Evolutionary conservation across 1,139 yeast genomes (phyloP).

Genomic region (Magnusiomyces tetraspermus): DNA sequence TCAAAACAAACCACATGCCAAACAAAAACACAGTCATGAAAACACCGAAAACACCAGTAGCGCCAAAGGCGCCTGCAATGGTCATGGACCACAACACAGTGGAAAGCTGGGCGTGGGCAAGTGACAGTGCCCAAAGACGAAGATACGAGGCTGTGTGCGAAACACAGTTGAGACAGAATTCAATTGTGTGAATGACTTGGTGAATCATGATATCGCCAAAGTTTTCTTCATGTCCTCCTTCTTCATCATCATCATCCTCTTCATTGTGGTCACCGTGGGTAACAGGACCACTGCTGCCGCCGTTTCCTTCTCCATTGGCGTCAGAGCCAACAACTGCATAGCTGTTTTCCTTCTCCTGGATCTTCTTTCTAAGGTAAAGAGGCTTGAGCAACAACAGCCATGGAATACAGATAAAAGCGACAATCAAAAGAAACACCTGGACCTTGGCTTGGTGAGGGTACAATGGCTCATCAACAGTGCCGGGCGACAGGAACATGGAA

Average conservation of each 20-base stretch:
- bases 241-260: constrained; percentile 11
- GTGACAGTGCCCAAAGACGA: constrained; percentile 92
- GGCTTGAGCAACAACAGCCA: constrained; percentile 89
- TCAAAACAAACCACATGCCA: constrained; percentile 89
- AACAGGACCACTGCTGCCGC: constrained; percentile 23
- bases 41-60: constrained; percentile 61
- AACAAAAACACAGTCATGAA: constrained; percentile 66
- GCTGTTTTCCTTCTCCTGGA: constrained; percentile 24
- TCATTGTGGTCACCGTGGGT: constrained; percentile 21
- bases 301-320: constrained; percentile 21
- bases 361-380: constrained; percentile 48
- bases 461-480: constrained; percentile 69
- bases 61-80: constrained; percentile 69
- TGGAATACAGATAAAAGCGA: constrained; percentile 88
- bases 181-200: constrained; percentile 97
- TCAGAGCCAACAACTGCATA: constrained; percentile 25
- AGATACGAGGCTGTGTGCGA: constrained; percentile 97
- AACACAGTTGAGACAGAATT: constrained; percentile 93
- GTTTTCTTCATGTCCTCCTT: not conserved
- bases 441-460: constrained; percentile 78
- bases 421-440: constrained; percentile 62
- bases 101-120: constrained; percentile 95
- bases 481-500: constrained; percentile 92
- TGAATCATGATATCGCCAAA: constrained; percentile 94
- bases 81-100: constrained; percentile 97